phyloP scores from a whole-genome alignment of 257 asterid genomes.

The Solanum chilense region DNA sequence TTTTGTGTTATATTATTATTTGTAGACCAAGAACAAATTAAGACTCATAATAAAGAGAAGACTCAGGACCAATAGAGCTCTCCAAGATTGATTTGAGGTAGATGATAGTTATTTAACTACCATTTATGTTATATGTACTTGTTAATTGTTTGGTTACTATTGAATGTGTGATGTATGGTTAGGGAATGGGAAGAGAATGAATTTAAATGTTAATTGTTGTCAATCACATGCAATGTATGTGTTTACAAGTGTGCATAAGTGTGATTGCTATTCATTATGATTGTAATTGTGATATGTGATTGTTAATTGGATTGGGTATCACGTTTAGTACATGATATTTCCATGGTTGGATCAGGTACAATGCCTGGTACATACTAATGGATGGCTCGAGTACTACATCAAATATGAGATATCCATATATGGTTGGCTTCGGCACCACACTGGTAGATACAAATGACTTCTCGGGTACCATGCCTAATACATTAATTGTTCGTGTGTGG shows the following conservation, averaged over 20 bases:
- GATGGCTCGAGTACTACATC: neutral
- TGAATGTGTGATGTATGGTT: neutral
- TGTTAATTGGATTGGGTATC: neutral
- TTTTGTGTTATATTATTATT: neutral
- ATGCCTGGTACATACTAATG: neutral
- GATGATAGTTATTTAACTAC: neutral
- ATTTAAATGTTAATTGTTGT: no score
- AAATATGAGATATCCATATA: neutral
- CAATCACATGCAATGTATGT: neutral
- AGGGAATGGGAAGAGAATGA: neutral
- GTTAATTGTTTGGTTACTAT: neutral
- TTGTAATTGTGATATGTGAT: neutral
- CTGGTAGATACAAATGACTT: neutral
- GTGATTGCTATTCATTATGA: neutral
- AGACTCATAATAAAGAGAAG: neutral
- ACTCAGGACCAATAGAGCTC: neutral
- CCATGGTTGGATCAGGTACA: neutral
- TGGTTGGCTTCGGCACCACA: neutral
- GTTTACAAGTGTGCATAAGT: neutral
- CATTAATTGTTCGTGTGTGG: neutral
- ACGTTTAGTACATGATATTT: no score
- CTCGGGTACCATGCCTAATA: neutral
- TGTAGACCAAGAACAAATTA: neutral
- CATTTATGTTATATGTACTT: neutral
- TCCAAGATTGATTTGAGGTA: neutral